Conservation (phyloP, 2,329 filamentous ascomycete genomes). For the Cladophialophora chaetospira region DNA sequence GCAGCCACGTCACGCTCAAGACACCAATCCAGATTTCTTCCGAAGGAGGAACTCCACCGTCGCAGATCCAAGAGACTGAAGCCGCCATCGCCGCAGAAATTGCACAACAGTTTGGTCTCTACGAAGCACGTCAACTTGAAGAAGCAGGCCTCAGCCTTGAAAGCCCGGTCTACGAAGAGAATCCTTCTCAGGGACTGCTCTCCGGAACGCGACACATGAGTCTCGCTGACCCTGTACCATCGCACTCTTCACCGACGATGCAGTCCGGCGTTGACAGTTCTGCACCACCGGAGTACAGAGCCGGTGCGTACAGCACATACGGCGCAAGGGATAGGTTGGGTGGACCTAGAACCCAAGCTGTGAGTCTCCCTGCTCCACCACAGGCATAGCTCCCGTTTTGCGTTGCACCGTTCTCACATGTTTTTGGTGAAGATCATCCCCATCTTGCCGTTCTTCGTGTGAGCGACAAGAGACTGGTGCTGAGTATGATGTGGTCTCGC, state of each 20-base stretch:
- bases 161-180: conserved; percentile 27
- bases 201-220: conserved; percentile 25
- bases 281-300: conserved; percentile 25
- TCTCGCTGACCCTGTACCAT: conserved; percentile 9
- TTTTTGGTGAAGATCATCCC: conserved; percentile 18
- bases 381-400: conserved; percentile 13
- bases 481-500: conserved; percentile 17
- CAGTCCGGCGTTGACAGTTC: not conserved
- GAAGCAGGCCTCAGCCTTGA: conserved; percentile 20
- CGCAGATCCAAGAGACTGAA: conserved; percentile 15
- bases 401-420: conserved; percentile 9
- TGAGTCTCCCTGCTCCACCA: conserved; percentile 19
- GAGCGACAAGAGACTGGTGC: conserved; percentile 11
- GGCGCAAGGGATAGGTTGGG: conserved; percentile 24
- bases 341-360: conserved; percentile 27
- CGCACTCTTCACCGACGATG: not conserved
- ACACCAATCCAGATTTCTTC: conserved; percentile 47
- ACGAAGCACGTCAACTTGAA: conserved; percentile 21
- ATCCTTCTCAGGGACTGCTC: not conserved
- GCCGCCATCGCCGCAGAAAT: conserved; percentile 28
- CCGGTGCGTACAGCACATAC: conserved; percentile 18
- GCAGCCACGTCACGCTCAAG: conserved; percentile 43
- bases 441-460: conserved; percentile 24
- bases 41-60: conserved; percentile 25
- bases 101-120: conserved; percentile 29